Base-by-base conservation (phyloP, 805 yeast genomes). In the Saturnispora zaruensis region DNA sequence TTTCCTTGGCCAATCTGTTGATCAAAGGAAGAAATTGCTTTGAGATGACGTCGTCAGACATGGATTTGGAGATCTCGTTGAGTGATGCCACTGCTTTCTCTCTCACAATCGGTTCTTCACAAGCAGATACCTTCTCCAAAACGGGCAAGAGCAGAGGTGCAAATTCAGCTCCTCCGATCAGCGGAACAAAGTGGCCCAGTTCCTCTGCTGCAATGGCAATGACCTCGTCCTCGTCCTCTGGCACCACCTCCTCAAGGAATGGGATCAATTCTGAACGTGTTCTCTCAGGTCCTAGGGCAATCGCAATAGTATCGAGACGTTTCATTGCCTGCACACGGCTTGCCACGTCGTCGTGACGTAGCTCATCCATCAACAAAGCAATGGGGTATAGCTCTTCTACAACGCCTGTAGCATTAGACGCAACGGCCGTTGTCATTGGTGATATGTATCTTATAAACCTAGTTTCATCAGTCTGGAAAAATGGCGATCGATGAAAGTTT, bases 171-270 rank as follows among this genome's bases (percentile, higher is more conserved):
- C 99, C 99, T 44, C 99, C 99, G 51, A 93, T 81, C 52, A 81
- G 78, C 5, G 96, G 95, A 33, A 89, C 81, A 65, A 93, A 91
- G 51, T 79, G 78, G 44, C 95, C 96, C 58, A 93, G 71, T 71
- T 90, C 91, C 58, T 84, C 87, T 3, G 97, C 97, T 55, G 95
- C 76, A 20, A 89, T 91, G 1, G 96, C 87, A 67, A 91, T 84
- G 6, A 93, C 96, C 69, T 93, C 99, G 67, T 93, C 99, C 69
- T 93, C 99, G 65, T 95, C 99, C 60, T 93, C 99, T 57, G 87
- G 93, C 8, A 90, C 88, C 24, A 84, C 93, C 53, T 84, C 90
- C 57, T 83, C 87, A 54, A 93, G 75, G 61, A 91, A 93, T 34
- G 98, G 97, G 48, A 93, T 73, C 62, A 93, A 75, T 65, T 93